These are phyloP conservation scores for Samsoniella hepiali DNA, from an alignment of 2,329 filamentous ascomycete species.

Conservation along the genomic window DNA sequence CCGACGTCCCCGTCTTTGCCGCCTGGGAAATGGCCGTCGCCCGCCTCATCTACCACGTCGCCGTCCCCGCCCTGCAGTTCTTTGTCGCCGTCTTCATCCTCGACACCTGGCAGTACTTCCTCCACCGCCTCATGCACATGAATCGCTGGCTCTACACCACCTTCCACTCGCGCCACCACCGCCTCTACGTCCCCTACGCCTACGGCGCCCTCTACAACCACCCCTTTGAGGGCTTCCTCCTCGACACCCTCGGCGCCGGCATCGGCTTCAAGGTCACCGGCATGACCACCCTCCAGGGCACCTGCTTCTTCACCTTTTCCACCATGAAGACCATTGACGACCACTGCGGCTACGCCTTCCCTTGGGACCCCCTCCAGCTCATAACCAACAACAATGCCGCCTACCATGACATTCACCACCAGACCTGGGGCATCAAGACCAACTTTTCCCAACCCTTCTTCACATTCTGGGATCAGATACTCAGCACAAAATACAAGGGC, in stretches of 20 bases:
- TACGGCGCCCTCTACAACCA: constrained; percentile 98
- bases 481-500: constrained; percentile 81
- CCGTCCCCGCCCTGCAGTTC: constrained; percentile 77
- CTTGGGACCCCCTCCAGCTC: constrained; percentile 90
- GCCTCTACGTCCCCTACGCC: constrained; percentile 94
- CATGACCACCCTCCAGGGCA: constrained; percentile 82
- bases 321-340: constrained; percentile 97
- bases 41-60: constrained; percentile 73
- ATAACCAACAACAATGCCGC: constrained; percentile 92
- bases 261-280: constrained; percentile 76
- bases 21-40: constrained; percentile 76
- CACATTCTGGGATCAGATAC: constrained; percentile 85
- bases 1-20: constrained; percentile 71
- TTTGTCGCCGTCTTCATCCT: constrained; percentile 69
- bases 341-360: constrained; percentile 93
- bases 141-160: constrained; percentile 95
- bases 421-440: constrained; percentile 98
- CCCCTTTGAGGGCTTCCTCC: constrained; percentile 85
- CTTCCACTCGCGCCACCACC: constrained; percentile 93
- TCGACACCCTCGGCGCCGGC: constrained; percentile 86
- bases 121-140: constrained; percentile 94
- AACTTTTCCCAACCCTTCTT: constrained; percentile 92
- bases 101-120: constrained; percentile 98
- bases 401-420: constrained; percentile 98
- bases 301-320: constrained; percentile 83